Conservation (phyloP, 2,329 filamentous ascomycete species). For the Aspergillus viridinutans region DNA sequence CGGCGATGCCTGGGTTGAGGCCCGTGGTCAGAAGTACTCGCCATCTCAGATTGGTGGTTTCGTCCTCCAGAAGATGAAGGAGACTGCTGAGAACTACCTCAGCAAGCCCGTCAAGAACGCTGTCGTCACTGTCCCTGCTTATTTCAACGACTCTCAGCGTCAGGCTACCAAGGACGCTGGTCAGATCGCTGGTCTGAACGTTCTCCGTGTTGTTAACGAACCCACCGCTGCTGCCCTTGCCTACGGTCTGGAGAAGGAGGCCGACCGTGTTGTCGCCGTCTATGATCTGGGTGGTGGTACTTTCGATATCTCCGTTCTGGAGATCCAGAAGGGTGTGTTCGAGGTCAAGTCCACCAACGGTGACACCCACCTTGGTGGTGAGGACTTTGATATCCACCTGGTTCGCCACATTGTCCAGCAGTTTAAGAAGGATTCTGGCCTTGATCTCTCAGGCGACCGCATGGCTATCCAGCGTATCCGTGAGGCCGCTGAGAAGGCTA, state of each 20-base stretch:
- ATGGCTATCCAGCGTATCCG: conserved; percentile 99
- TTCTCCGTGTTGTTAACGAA: conserved; percentile 97
- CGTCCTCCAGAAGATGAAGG: conserved; percentile 97
- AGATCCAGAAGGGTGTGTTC: conserved; percentile 97
- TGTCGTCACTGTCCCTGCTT: conserved; percentile 93
- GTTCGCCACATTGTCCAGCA: conserved; percentile 90
- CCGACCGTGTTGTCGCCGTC: conserved; percentile 83
- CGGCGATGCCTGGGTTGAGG: conserved; percentile 93
- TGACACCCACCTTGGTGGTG: conserved; percentile 96
- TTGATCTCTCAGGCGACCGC: conserved; percentile 85
- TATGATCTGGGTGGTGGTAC: conserved; percentile 98
- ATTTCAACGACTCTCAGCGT: conserved; percentile 98
- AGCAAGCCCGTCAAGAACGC: conserved; percentile 90
- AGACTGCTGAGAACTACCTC: conserved; percentile 91
- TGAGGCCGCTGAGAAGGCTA: conserved; percentile 97
- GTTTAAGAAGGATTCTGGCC: conserved; percentile 93
- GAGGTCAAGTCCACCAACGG: conserved; percentile 99
- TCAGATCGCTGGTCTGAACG: conserved; percentile 92
- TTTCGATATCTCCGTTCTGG: conserved; percentile 96
- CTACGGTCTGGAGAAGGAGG: conserved; percentile 93
- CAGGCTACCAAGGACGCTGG: conserved; percentile 98
- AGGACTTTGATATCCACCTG: conserved; percentile 94
- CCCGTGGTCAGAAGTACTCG: conserved; percentile 91
- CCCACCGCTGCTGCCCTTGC: conserved; percentile 92
- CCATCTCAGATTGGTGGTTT: conserved; percentile 98